Percentiles rank a stretch among this genome's conserved stretches.
Evolutionary conservation across 1,139 yeast genomes (phyloP).

Genomic region (Geotrichum fermentans): DNA sequence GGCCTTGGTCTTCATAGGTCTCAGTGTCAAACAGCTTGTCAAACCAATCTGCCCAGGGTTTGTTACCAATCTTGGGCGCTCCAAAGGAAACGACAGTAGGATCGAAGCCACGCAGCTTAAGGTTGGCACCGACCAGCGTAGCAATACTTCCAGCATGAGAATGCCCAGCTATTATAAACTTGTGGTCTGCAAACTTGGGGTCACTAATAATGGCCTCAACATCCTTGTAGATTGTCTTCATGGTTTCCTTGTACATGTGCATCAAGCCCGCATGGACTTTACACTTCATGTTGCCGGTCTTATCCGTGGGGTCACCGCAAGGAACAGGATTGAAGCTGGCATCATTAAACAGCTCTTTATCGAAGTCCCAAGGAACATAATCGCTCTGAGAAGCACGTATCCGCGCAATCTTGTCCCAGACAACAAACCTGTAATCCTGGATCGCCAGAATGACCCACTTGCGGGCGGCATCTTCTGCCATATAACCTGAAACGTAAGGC

Average conservation of each 20-base stretch:
- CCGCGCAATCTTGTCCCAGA: slow-evolving; percentile 49
- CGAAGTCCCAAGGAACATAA: slow-evolving; percentile 34
- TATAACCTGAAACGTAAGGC: slow-evolving; percentile 25
- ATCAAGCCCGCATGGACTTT: slow-evolving; percentile 56
- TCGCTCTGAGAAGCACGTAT: not conserved
- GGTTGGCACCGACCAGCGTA: slow-evolving; percentile 56
- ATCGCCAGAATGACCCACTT: not conserved
- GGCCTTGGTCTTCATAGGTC: not conserved
- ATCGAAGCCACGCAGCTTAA: slow-evolving; percentile 46
- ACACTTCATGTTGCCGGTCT: slow-evolving; percentile 44
- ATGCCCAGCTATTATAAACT: slow-evolving; percentile 57
- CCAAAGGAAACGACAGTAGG: slow-evolving; percentile 57
- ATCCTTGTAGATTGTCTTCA: slow-evolving; percentile 37
- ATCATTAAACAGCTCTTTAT: slow-evolving; percentile 18
- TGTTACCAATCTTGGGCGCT: slow-evolving; percentile 58
- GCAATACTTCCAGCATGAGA: slow-evolving; percentile 73
- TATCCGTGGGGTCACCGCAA: slow-evolving; percentile 35
- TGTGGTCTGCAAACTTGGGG: slow-evolving; percentile 44
- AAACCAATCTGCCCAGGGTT: slow-evolving; percentile 46
- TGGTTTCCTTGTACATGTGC: slow-evolving; percentile 34
- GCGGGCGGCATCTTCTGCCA: slow-evolving; percentile 42
- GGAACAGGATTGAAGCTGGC: not conserved
- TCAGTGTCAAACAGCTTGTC: slow-evolving; percentile 41
- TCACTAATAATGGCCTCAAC: slow-evolving; percentile 25
- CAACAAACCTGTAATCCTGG: slow-evolving; percentile 36